Evolutionary conservation across 202 grass and related monocot genomes (phyloP).

Genomic region (Bolboschoenoplectus hybrid): DNA sequence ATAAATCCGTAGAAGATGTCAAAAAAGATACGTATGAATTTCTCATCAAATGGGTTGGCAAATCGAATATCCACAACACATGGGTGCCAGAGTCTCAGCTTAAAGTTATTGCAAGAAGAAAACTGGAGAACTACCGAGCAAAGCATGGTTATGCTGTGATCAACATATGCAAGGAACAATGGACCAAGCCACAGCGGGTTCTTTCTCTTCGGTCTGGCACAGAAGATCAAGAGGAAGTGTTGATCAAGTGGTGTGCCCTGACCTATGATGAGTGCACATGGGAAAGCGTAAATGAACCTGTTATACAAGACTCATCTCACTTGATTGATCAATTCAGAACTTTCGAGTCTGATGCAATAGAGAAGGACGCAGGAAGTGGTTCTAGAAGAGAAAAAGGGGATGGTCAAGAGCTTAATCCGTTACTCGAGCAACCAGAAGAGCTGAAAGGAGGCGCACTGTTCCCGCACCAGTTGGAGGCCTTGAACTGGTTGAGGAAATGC

Average conservation of each 20-base stretch:
- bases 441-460: slow-evolving; percentile 83
- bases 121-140: slow-evolving; percentile 95
- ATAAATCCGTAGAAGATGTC: slow-evolving; percentile 8
- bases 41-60: slow-evolving; percentile 93
- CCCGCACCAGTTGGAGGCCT: slow-evolving; percentile 95
- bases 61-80: slow-evolving; percentile 88
- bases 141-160: slow-evolving; percentile 79
- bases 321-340: slow-evolving; percentile 75
- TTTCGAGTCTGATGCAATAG: slow-evolving; percentile 69
- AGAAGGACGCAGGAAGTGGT: slow-evolving; percentile 55
- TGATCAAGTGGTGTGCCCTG: slow-evolving; percentile 89
- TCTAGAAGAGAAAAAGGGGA: slow-evolving; percentile 50
- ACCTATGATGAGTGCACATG: slow-evolving; percentile 98
- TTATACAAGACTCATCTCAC: slow-evolving; percentile 64
- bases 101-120: slow-evolving; percentile 85
- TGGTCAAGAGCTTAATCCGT: slow-evolving; percentile 58
- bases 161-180: slow-evolving; percentile 94
- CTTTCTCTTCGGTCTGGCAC: slow-evolving; percentile 57
- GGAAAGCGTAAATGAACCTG: slow-evolving; percentile 95
- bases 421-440: slow-evolving; percentile 86
- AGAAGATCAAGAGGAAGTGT: slow-evolving; percentile 69
- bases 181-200: slow-evolving; percentile 85
- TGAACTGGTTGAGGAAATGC: slow-evolving; percentile 98
- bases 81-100: slow-evolving; percentile 92
- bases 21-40: slow-evolving; percentile 57